Conservation (phyloP, 345 rosid genomes). For the Crucihimalaya himalaica region DNA sequence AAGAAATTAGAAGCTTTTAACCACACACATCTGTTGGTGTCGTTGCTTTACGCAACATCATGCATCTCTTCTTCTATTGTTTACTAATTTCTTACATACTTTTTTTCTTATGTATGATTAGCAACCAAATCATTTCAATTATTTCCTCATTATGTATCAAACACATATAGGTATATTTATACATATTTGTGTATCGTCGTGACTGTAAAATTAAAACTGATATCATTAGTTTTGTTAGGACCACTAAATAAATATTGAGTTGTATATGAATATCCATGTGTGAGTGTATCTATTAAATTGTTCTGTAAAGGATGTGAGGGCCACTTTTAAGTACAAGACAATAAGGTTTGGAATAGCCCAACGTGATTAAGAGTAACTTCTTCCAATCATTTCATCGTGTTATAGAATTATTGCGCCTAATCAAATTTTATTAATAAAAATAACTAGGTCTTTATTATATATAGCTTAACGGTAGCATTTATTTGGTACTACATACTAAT, state of each 20-base stretch:
- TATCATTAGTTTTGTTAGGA: conserved; percentile 30
- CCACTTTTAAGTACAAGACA: conserved; percentile 41
- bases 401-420: conserved; percentile 37
- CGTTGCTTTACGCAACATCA: conserved; percentile 47
- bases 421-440: conserved; percentile 20
- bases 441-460: conserved; percentile 6
- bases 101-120: conserved; percentile 31
- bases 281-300: conserved; percentile 31
- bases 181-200: conserved; percentile 6
- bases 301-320: conserved; percentile 42
- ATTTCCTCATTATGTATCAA: conserved; percentile 27
- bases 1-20: conserved; percentile 32
- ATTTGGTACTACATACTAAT: conserved; percentile 11
- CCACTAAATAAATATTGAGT: conserved; percentile 26
- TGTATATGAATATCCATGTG: conserved; percentile 27
- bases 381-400: conserved; percentile 42
- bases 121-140: conserved; percentile 37
- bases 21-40: conserved; percentile 40
- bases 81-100: not conserved
- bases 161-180: not conserved
- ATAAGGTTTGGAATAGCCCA: conserved; percentile 36
- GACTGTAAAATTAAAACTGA: conserved; percentile 5
- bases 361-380: conserved; percentile 46
- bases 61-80: conserved; percentile 34
- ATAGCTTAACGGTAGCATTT: conserved; percentile 5